These are phyloP conservation scores for Neospermospora avenae DNA, from an alignment of 2,329 filamentous ascomycete species.

Conservation along the genomic window DNA sequence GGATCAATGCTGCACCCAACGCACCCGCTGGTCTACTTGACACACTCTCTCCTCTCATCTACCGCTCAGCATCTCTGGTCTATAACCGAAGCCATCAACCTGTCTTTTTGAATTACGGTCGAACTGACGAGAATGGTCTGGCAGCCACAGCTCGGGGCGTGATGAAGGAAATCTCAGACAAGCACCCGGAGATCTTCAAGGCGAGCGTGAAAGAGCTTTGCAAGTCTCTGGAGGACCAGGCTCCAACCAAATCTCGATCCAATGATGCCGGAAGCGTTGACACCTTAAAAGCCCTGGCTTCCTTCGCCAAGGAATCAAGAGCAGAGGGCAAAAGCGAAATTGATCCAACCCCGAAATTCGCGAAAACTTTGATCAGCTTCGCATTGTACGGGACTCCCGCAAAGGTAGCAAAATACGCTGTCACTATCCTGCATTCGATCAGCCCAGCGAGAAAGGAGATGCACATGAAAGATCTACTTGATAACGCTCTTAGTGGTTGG, in stretches of 20 bases:
- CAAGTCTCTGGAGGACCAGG: slow-evolving; percentile 76
- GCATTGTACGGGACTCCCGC: slow-evolving; percentile 78
- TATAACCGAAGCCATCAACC: slow-evolving; percentile 95
- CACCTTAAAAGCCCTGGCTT: slow-evolving; percentile 89
- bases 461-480: slow-evolving; percentile 78
- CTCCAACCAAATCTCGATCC: slow-evolving; percentile 63
- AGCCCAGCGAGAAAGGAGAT: slow-evolving; percentile 71
- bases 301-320: slow-evolving; percentile 64
- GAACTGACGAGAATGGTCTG: slow-evolving; percentile 76
- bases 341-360: slow-evolving; percentile 75
- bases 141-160: slow-evolving; percentile 81
- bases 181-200: slow-evolving; percentile 87
- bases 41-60: slow-evolving; percentile 77
- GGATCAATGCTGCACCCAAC: slow-evolving; percentile 66
- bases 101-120: slow-evolving; percentile 82
- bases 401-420: slow-evolving; percentile 86
- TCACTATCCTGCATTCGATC: slow-evolving; percentile 70
- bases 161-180: slow-evolving; percentile 85
- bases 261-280: slow-evolving; percentile 79
- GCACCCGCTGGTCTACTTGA: slow-evolving; percentile 64
- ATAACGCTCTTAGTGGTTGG: slow-evolving; percentile 72
- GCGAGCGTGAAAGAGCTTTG: slow-evolving; percentile 90
- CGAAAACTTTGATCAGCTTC: slow-evolving; percentile 77
- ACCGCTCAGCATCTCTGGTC: slow-evolving; percentile 77
- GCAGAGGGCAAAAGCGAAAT: slow-evolving; percentile 73